Evolutionary conservation across 257 asterid genomes (phyloP).

Genomic region (Capsicum pubescens): DNA sequence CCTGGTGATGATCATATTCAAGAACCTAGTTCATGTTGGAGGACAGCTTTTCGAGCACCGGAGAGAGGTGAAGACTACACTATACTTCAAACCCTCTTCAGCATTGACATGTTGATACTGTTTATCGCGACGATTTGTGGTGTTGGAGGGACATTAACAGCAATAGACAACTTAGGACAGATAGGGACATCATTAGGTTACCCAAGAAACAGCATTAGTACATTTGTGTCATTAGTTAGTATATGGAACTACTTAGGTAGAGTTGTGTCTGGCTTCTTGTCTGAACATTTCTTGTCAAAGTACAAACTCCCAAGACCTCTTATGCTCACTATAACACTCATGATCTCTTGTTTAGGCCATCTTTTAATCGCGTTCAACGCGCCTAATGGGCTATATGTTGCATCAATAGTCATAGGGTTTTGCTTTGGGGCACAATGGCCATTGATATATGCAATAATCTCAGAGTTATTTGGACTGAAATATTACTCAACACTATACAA

Average conservation of each 20-base stretch:
- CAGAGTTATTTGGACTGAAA: slow-evolving; percentile 21
- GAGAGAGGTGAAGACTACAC: slow-evolving; percentile 30
- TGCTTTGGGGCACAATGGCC: slow-evolving; percentile 31
- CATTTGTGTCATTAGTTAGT: slow-evolving; percentile 23
- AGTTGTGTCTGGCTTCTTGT: slow-evolving; percentile 26
- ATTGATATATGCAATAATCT: slow-evolving; percentile 8
- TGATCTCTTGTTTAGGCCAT: slow-evolving; percentile 24
- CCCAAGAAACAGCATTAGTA: neutral
- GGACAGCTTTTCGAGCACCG: slow-evolving; percentile 15
- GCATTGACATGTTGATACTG: slow-evolving; percentile 23
- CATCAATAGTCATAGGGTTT: slow-evolving; percentile 20
- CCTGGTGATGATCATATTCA: neutral
- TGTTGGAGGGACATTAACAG: slow-evolving; percentile 31
- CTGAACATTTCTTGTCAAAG: slow-evolving; percentile 13
- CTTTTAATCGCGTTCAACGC: slow-evolving; percentile 24
- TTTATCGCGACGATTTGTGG: slow-evolving; percentile 28
- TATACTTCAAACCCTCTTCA: slow-evolving; percentile 10
- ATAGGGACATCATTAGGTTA: slow-evolving; percentile 27
- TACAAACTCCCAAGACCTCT: slow-evolving; percentile 10
- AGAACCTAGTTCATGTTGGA: slow-evolving; percentile 11
- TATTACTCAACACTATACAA: slow-evolving; percentile 20
- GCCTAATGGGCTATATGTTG: neutral
- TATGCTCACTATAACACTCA: slow-evolving; percentile 17
- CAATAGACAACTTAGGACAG: slow-evolving; percentile 29
- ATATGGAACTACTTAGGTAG: slow-evolving; percentile 29